These are phyloP conservation scores for Fusarium zealandicum DNA, from an alignment of 2,329 filamentous ascomycete genomes.

Conservation along the genomic window DNA sequence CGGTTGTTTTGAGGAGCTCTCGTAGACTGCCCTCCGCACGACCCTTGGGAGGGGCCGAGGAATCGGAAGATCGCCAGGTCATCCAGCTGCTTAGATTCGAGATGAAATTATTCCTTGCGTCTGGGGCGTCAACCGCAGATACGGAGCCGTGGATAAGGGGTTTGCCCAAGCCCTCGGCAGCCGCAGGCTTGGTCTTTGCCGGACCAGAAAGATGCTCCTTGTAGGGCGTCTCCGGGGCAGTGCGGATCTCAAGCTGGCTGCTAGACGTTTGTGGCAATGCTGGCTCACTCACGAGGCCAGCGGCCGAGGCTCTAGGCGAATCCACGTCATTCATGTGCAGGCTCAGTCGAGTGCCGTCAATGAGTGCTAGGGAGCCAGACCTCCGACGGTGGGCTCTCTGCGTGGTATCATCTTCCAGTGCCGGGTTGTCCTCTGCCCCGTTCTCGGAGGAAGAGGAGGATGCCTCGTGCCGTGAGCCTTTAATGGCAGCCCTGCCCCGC, in stretches of 20 bases:
- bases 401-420: constrained; percentile 25
- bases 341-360: constrained; percentile 48
- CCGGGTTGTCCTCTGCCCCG: constrained; percentile 41
- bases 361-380: constrained; percentile 48
- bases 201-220: constrained; percentile 33
- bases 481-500: constrained; percentile 56
- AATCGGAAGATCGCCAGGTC: constrained; percentile 49
- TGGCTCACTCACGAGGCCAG: constrained; percentile 60
- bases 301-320: constrained; percentile 47
- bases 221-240: constrained; percentile 41
- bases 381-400: constrained; percentile 37
- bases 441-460: constrained; percentile 43
- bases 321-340: constrained; percentile 38
- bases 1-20: constrained; percentile 55
- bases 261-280: constrained; percentile 65
- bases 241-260: constrained; percentile 57
- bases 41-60: constrained; percentile 44
- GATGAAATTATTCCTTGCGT: constrained; percentile 44
- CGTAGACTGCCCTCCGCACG: constrained; percentile 65
- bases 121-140: constrained; percentile 33
- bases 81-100: constrained; percentile 56
- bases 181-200: constrained; percentile 21
- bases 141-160: constrained; percentile 41
- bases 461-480: constrained; percentile 46
- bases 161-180: constrained; percentile 38